Evolutionary conservation across 306 rosid genomes (phyloP).

Genomic region (barrel medic (Medicago truncatula)): DNA sequence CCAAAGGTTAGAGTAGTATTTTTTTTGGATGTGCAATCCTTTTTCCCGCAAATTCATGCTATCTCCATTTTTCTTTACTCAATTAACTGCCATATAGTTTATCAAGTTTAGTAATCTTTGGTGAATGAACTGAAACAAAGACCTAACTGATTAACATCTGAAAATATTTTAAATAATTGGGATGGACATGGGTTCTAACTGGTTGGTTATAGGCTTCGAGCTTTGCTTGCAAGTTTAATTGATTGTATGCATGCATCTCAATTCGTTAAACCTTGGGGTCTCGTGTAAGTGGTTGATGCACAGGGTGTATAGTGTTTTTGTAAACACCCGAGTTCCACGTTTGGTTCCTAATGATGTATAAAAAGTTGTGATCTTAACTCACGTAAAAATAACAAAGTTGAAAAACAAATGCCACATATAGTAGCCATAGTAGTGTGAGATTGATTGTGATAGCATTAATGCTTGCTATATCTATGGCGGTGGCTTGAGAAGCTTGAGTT

Average conservation of each 20-base stretch:
- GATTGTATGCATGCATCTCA: neutral
- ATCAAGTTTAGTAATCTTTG: conserved; percentile 20
- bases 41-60: conserved; percentile 14
- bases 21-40: neutral
- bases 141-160: neutral
- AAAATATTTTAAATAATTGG: neutral
- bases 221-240: conserved; percentile 1
- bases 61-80: conserved; percentile 22
- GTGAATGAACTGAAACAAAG: conserved; percentile 7
- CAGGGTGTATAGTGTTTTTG: neutral
- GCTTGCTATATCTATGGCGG: neutral
- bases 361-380: neutral
- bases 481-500: conserved; percentile 19
- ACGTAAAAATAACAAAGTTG: neutral
- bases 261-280: neutral
- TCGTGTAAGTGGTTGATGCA: neutral
- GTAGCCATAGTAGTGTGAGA: conserved; percentile 21
- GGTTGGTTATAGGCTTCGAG: conserved; percentile 5
- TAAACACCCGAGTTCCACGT: no score
- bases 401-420: conserved; percentile 18
- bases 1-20: conserved; percentile 29
- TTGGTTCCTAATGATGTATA: no score
- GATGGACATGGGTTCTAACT: neutral
- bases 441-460: conserved; percentile 25
- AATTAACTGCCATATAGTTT: conserved; percentile 11